phyloP scores from a whole-genome alignment of 202 grass and related monocot species.

The Zizania palustris region DNA sequence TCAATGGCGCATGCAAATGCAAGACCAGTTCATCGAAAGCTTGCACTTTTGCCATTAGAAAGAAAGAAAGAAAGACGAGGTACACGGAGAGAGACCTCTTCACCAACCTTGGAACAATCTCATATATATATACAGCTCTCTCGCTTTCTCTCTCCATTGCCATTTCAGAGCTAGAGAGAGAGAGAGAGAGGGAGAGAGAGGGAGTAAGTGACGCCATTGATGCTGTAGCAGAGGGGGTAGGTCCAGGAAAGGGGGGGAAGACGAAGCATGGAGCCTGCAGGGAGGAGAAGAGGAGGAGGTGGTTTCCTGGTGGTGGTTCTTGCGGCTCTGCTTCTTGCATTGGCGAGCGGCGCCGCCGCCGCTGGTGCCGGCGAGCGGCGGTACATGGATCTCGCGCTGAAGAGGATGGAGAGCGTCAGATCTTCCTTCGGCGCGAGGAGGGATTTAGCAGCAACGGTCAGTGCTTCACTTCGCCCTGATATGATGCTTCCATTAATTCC shows the following conservation, averaged over 20 bases:
- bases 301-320: not conserved
- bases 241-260: slow-evolving; percentile 8
- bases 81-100: not conserved
- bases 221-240: slow-evolving; percentile 39
- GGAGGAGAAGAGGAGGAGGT: not conserved
- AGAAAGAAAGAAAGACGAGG: not conserved
- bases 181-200: not conserved
- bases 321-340: slow-evolving; percentile 30
- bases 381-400: slow-evolving; percentile 53
- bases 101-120: not conserved
- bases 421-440: slow-evolving; percentile 53
- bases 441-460: slow-evolving; percentile 52
- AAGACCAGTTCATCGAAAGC: not conserved
- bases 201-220: slow-evolving; percentile 38
- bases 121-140: too few relatives aligned
- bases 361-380: slow-evolving; percentile 34
- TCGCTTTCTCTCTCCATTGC: not conserved
- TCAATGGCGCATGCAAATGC: too few relatives aligned
- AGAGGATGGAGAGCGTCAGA: slow-evolving; percentile 54
- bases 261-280: slow-evolving; percentile 25
- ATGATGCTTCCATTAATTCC: not conserved
- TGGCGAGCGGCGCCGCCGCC: slow-evolving; percentile 6
- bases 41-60: not conserved
- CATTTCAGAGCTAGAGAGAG: not conserved
- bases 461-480: not conserved